Conservation (phyloP, 225 moss, liverwort and hornwort genomes). For the Pleurozium schreberi region DNA sequence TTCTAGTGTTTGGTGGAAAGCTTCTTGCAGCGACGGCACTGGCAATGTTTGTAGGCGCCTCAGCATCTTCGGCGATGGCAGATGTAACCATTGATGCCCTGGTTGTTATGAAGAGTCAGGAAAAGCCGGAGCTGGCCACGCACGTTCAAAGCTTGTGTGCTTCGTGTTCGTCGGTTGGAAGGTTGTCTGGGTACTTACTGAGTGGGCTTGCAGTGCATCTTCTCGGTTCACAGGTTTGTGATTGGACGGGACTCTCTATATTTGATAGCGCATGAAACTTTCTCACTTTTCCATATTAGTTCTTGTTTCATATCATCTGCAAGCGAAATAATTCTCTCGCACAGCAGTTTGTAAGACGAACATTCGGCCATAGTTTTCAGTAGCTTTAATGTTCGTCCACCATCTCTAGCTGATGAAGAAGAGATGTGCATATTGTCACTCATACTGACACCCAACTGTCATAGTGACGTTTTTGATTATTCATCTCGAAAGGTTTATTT, state of each 20-base stretch:
- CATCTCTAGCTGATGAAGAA: not conserved
- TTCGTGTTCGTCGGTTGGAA: constrained; percentile 51
- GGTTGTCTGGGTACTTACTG: constrained; percentile 48
- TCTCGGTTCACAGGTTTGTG: constrained; percentile 63
- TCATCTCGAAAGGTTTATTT: not conserved
- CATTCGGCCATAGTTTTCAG: not conserved
- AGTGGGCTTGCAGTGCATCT: constrained; percentile 62
- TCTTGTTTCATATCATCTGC: not conserved
- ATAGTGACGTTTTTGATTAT: not conserved
- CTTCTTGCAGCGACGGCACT: constrained; percentile 60
- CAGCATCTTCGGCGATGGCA: constrained; percentile 50
- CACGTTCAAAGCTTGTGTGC: constrained; percentile 74
- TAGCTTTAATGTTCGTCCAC: not conserved
- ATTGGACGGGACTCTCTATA: not conserved
- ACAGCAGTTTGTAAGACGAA: not conserved
- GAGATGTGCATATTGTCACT: not conserved
- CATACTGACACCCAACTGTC: not conserved
- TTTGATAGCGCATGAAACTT: not conserved
- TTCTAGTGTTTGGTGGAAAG: constrained; percentile 66
- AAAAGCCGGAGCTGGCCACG: constrained; percentile 53
- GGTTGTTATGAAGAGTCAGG: constrained; percentile 76
- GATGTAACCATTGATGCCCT: constrained; percentile 93
- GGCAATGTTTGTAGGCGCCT: constrained; percentile 47
- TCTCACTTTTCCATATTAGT: not conserved
- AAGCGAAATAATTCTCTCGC: not conserved